Evolutionary conservation across 306 rosid species (phyloP).

Genomic region (Vigna mungo): DNA sequence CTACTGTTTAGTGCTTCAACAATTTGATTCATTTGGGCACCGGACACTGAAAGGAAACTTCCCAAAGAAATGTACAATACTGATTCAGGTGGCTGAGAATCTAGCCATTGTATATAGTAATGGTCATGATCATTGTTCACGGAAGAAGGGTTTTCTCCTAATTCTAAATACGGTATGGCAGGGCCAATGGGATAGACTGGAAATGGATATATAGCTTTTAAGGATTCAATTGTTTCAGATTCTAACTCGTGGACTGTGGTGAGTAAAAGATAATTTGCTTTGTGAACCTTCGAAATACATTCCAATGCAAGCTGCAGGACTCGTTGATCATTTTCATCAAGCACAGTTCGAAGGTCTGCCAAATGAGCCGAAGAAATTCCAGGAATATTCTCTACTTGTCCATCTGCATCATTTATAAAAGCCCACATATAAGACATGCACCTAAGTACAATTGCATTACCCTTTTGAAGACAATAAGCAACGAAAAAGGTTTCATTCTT

Average conservation of each 20-base stretch:
- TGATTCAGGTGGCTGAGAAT: slow-evolving; percentile 59
- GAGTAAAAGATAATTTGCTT: slow-evolving; percentile 54
- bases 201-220: slow-evolving; percentile 48
- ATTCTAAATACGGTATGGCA: slow-evolving; percentile 54
- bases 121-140: slow-evolving; percentile 17
- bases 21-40: slow-evolving; percentile 59
- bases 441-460: neutral
- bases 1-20: slow-evolving; percentile 49
- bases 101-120: slow-evolving; percentile 58
- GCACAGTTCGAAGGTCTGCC: slow-evolving; percentile 45
- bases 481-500: neutral
- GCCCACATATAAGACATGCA: slow-evolving; percentile 8
- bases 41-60: slow-evolving; percentile 57
- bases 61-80: slow-evolving; percentile 71
- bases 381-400: slow-evolving; percentile 36
- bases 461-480: neutral
- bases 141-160: neutral
- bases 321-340: slow-evolving; percentile 40
- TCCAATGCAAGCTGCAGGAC: slow-evolving; percentile 48
- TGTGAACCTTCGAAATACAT: slow-evolving; percentile 44
- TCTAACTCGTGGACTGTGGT: slow-evolving; percentile 63
- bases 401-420: slow-evolving; percentile 42
- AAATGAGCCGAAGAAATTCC: slow-evolving; percentile 48
- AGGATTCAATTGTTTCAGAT: slow-evolving; percentile 43
- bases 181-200: slow-evolving; percentile 65